Evolutionary conservation across 495 filamentous ascomycete species (phyloP), one percentile per base, ranked within the genome.

Genomic region (Penicillium pulvis): DNA sequence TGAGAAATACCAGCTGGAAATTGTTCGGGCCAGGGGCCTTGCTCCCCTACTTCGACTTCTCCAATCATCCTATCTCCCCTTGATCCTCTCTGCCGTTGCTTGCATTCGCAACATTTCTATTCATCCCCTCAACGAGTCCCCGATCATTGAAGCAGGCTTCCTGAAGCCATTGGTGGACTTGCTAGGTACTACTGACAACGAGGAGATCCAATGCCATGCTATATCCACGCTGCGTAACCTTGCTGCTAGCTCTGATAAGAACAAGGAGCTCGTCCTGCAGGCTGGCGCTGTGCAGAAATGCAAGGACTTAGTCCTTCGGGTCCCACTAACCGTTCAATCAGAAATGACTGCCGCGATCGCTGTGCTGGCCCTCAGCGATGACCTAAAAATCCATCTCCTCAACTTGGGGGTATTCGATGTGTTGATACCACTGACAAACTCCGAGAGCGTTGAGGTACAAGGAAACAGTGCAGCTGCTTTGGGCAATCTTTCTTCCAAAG

Each of bases 311-410:
- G 93, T 98, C 19, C 80, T 98, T 12, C 86, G 95, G 44, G 94
- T 98, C 26, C 92, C 95, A 0, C 82, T 98, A 47, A 93, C 88
- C 41, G 94, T 98, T 6, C 94, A 98, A 68, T 97, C 92, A 20
- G 94, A 98, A 74, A 98, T 98, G 94, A 98, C 94, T 24, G 94
- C 94, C 28, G 94, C 94, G 3, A 98, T 98, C 70, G 94, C 94
- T 45, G 94, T 98, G n/a, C 80, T 98, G 52, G 94, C 94, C 19
- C 75, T 98, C 57, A 97, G 92, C 66, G 94, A 98, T 68, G 94
- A 98, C 53, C 83, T 98, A 45, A 98, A 98, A 71, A 86, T 88
- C 2, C 88, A 95, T 67, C 81, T 98, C 9, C 79, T 98, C n/a
- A 90, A 89, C 54, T 82, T 98, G 4, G 95, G 95, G 14, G 93